Base-by-base conservation (phyloP, 257 asterid species). In the Thymus mandschuricus region DNA sequence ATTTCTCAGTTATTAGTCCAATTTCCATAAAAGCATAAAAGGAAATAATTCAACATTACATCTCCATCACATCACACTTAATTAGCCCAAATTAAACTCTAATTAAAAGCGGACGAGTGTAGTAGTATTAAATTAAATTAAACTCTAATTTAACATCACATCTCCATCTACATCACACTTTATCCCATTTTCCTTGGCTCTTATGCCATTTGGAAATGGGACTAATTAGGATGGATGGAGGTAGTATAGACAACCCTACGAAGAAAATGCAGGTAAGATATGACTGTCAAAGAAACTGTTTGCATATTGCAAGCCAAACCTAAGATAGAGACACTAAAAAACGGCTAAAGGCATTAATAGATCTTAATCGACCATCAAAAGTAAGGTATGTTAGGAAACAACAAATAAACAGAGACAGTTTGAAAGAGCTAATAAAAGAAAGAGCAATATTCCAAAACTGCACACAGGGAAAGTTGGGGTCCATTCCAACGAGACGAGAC, bases 401-500 rank as follows among this genome's bases (percentile, higher is more conserved):
- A 62, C 46, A 44, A 70, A 15, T 43, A 50, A 72, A 68, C 56
- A 27, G 9, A 31, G 66, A 76, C 72, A 78, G 63, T 38, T 31
- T 63, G 67, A 56, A 21, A 60, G 59, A 55, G 29, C 54, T 64
- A 15, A 57, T 54, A 67, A n/a, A 35, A 13, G 64, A 43, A 21
- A 33, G 64, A 63, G 55, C 41, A 70, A 78, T 58, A 72, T 41
- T 70, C 80, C 82, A 66, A 64, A 33, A 7, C 51, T 41, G 4
- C 54, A 80, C 68, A 73, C 66, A 70, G 69, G 82, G 62, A 27
- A 54, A 38, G 76, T 61, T 10, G 38, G 79, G 76, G 70, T 60
- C 77, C 63, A n/a, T 75, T 56, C 40, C 79, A 66, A 21, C 76
- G 73, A 74, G 82, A 81, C 77, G 77, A 0, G 55, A 49, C 31